Conservation (phyloP, 768 basidiomycete genomes). For the Boletus subparvulus region DNA sequence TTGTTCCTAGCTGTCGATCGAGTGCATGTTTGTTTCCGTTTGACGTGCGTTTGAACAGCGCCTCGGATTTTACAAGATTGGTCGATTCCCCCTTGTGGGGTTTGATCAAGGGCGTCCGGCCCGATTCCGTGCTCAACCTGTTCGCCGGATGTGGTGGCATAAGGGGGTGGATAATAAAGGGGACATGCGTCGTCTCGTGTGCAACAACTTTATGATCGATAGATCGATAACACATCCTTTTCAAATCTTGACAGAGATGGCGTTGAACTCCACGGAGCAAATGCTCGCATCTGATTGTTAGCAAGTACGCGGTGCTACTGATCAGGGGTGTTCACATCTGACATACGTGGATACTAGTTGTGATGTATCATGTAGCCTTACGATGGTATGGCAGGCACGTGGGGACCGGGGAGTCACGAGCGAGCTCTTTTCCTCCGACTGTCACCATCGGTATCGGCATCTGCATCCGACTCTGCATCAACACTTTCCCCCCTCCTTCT, state of each 20-base stretch:
- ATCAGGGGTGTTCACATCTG: neutral
- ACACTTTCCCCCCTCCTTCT: constrained; percentile 11
- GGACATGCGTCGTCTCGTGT: too few species aligned
- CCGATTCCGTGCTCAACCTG: constrained; percentile 77
- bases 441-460: neutral
- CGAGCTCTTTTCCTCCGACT: constrained; percentile 15
- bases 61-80: neutral
- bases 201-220: neutral
- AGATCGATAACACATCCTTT: constrained; percentile 1
- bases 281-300: neutral
- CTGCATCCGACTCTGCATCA: constrained; percentile 1
- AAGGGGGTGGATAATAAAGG: constrained; percentile 46
- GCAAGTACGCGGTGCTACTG: neutral
- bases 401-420: constrained; percentile 1
- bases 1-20: constrained; percentile 55
- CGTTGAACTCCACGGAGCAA: neutral
- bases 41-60: constrained; percentile 49
- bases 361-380: neutral
- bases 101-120: constrained; percentile 69
- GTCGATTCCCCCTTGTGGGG: constrained; percentile 33
- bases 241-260: neutral
- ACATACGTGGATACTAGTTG: too few species aligned
- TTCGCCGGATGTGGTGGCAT: constrained; percentile 69
- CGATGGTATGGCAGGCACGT: neutral
- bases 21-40: constrained; percentile 69